Evolutionary conservation across 495 filamentous ascomycete genomes (phyloP).

Genomic region (Achaetomiella virescens): DNA sequence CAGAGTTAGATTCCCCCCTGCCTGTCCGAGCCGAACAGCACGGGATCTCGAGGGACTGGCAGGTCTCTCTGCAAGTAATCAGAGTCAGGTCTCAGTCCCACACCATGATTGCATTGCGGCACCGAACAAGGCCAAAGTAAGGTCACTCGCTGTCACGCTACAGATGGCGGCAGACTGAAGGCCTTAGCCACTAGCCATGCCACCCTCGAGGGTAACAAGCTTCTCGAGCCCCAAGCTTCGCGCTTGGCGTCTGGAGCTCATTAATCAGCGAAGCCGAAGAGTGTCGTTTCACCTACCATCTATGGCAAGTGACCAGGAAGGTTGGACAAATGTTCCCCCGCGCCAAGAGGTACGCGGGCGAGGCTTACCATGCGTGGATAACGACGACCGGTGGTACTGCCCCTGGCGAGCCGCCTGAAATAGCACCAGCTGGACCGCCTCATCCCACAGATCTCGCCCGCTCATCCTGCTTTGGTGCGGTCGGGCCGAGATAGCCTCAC

Average conservation of each 20-base stretch:
- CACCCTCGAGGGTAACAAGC: too few species aligned
- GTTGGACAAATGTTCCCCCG: constrained; percentile 1
- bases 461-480: too few species aligned
- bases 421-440: not conserved
- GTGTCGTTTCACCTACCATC: not conserved
- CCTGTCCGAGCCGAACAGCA: not conserved
- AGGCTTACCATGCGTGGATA: not conserved
- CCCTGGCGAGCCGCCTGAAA: not conserved
- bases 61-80: not conserved
- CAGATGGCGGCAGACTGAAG: too few species aligned
- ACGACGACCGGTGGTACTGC: not conserved
- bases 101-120: not conserved
- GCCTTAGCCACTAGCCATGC: too few species aligned
- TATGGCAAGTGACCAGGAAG: not conserved
- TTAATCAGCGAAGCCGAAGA: not conserved
- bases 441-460: too few species aligned
- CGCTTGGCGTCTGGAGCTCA: not conserved
- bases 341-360: constrained; percentile 11
- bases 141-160: too few species aligned
- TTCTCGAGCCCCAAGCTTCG: too few species aligned
- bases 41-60: not conserved
- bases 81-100: not conserved
- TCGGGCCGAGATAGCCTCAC: too few species aligned
- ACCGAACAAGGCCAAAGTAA: not conserved
- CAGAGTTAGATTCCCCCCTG: not conserved